phyloP scores from a whole-genome alignment of 768 basidiomycete genomes.

The Cystofilobasidium capitatum region DNA sequence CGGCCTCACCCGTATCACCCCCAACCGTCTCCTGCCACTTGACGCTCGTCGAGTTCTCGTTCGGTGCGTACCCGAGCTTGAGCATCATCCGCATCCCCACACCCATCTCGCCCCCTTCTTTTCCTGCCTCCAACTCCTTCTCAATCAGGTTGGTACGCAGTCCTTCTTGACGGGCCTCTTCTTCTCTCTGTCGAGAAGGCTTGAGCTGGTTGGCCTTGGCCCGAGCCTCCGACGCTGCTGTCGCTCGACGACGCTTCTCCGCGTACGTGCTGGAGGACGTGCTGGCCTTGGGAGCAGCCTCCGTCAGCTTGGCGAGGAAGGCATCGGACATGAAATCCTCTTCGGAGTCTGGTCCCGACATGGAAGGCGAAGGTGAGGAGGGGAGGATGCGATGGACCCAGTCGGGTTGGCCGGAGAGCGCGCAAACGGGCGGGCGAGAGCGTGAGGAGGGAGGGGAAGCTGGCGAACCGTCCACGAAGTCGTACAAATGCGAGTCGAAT shows the following conservation, averaged over 20 bases:
- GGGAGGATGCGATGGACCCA: too few relatives aligned
- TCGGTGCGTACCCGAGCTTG: constrained; percentile 87
- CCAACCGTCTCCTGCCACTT: not conserved
- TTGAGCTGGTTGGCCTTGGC: constrained; percentile 61
- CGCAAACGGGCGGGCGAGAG: too few relatives aligned
- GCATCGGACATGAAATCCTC: constrained; percentile 86
- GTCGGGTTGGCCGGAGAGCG: too few relatives aligned
- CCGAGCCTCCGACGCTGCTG: constrained; percentile 51
- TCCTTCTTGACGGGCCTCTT: constrained; percentile 66
- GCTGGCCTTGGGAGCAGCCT: constrained; percentile 31
- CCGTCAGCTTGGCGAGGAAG: constrained; percentile 49
- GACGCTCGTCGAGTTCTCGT: constrained; percentile 44
- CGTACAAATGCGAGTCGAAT: too few relatives aligned
- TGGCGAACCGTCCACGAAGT: too few relatives aligned
- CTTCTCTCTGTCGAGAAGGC: constrained; percentile 47
- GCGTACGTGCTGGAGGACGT: constrained; percentile 50
- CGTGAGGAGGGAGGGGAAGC: too few relatives aligned
- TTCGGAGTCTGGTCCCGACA: too few relatives aligned
- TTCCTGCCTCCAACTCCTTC: constrained; percentile 57
- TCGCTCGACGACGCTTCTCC: constrained; percentile 58
- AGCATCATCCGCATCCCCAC: constrained; percentile 84
- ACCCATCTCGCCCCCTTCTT: constrained; percentile 42
- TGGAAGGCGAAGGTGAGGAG: too few relatives aligned
- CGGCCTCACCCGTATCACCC: not conserved
- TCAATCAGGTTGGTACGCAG: constrained; percentile 66